Evolutionary conservation across 805 yeast genomes (phyloP).

Genomic region (Lachancea quebecensis): DNA sequence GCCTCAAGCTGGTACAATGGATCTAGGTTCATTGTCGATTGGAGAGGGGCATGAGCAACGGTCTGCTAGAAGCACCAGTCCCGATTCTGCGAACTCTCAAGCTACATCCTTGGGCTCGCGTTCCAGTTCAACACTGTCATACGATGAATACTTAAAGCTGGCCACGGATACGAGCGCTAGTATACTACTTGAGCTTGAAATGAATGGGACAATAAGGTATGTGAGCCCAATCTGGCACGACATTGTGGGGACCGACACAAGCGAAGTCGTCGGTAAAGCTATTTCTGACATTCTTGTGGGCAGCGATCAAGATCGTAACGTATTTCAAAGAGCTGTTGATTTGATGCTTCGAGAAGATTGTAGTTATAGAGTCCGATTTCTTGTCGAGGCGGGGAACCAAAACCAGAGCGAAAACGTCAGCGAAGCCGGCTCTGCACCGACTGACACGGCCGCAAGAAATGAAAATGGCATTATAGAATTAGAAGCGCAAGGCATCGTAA

Average conservation of each 20-base stretch:
- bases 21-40: background rate
- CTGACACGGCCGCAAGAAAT: background rate
- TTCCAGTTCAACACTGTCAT: conserved; percentile 21
- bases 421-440: conserved; percentile 6
- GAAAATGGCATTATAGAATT: conserved; percentile 44
- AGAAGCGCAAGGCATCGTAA: conserved; percentile 90
- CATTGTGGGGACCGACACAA: conserved; percentile 60
- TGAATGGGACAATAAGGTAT: conserved; percentile 72
- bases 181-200: conserved; percentile 75
- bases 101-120: background rate
- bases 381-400: conserved; percentile 27
- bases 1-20: background rate
- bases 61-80: background rate
- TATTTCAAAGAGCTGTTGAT: conserved; percentile 62
- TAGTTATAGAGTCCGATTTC: conserved; percentile 70
- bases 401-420: conserved; percentile 6
- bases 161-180: conserved; percentile 69
- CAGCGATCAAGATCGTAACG: conserved; percentile 51
- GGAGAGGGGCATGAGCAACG: background rate
- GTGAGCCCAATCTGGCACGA: conserved; percentile 72
- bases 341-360: conserved; percentile 68
- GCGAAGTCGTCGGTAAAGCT: conserved; percentile 47
- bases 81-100: conserved; percentile 3
- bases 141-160: conserved; percentile 46
- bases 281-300: conserved; percentile 63